Evolutionary conservation across 306 rosid genomes (phyloP).

Genomic region (Ormosia semicastrata): DNA sequence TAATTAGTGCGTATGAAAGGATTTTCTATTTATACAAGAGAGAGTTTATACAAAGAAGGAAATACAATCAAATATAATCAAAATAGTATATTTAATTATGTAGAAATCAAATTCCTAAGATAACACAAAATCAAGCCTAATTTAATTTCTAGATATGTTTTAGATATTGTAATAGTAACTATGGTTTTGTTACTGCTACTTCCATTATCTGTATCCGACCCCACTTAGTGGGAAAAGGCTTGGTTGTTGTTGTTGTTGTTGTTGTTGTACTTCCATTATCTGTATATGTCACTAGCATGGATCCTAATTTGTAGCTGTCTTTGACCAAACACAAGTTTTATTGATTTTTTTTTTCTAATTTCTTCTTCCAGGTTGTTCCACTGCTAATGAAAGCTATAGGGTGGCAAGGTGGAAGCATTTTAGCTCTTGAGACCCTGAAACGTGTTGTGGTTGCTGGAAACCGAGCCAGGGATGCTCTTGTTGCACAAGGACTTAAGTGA

Average conservation of each 20-base stretch:
- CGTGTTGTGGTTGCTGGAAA: constrained; percentile 99
- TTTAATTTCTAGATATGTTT: too few species aligned
- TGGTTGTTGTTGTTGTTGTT: not conserved
- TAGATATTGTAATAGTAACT: too few species aligned
- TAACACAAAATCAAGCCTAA: too few species aligned
- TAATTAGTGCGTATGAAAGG: too few species aligned
- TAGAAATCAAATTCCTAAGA: too few species aligned
- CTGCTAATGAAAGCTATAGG: constrained; percentile 98
- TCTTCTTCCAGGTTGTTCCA: constrained; percentile 82
- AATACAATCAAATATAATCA: too few species aligned
- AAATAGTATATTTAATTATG: too few species aligned
- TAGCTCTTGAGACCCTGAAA: constrained; percentile 96
- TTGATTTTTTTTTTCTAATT: not conserved
- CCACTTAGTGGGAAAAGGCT: too few species aligned
- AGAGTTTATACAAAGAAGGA: too few species aligned
- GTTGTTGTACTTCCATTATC: not conserved
- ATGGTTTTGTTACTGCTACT: too few species aligned
- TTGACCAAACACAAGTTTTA: not conserved
- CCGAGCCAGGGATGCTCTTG: constrained; percentile 99
- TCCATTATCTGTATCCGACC: not conserved
- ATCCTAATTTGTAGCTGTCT: not conserved
- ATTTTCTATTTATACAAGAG: too few species aligned
- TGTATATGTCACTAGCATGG: not conserved
- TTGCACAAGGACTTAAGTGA: constrained; percentile 99
- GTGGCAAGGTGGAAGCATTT: constrained; percentile 99